Evolutionary conservation across 2,329 filamentous ascomycete species (phyloP).

Genomic region (Fusarium devonianum): DNA sequence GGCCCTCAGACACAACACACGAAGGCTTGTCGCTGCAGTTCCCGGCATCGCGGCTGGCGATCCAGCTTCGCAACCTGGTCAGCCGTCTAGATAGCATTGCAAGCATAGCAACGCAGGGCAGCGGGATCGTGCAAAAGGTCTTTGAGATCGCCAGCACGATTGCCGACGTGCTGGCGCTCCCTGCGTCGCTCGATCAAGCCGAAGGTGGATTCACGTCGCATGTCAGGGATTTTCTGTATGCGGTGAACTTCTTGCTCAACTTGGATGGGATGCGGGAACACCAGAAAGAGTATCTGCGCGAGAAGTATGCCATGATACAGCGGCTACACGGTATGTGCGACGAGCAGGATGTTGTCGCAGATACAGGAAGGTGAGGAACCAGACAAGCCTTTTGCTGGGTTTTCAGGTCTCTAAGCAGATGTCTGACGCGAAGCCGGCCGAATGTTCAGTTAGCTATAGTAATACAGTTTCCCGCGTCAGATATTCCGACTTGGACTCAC

Average conservation of each 20-base stretch:
- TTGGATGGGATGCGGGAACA: conserved; percentile 57
- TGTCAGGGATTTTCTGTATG: conserved; percentile 61
- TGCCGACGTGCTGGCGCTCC: conserved; percentile 63
- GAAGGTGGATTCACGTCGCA: conserved; percentile 55
- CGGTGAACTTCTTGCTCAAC: conserved; percentile 58
- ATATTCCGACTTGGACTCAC: no score
- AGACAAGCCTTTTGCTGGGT: no score
- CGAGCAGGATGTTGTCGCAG: conserved; percentile 8
- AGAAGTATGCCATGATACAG: conserved; percentile 49
- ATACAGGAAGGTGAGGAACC: conserved; percentile 6
- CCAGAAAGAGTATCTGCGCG: conserved; percentile 51
- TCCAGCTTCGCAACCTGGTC: conserved; percentile 50
- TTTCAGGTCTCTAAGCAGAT: no score
- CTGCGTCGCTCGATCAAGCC: conserved; percentile 48
- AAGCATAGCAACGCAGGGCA: conserved; percentile 62
- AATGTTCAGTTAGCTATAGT: no score
- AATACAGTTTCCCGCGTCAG: no score
- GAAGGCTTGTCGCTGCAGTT: conserved; percentile 51
- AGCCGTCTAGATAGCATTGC: conserved; percentile 46
- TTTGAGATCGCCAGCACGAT: conserved; percentile 68
- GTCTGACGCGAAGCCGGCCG: no score
- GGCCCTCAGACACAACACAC: conserved; percentile 44
- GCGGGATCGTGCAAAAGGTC: conserved; percentile 64
- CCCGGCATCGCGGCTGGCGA: conserved; percentile 49
- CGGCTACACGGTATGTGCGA: conserved; percentile 37